Percentiles rank a stretch among this genome's conserved stretches.
Conservation (phyloP, 495 filamentous ascomycete genomes). For the Geoglossum glabrum region DNA sequence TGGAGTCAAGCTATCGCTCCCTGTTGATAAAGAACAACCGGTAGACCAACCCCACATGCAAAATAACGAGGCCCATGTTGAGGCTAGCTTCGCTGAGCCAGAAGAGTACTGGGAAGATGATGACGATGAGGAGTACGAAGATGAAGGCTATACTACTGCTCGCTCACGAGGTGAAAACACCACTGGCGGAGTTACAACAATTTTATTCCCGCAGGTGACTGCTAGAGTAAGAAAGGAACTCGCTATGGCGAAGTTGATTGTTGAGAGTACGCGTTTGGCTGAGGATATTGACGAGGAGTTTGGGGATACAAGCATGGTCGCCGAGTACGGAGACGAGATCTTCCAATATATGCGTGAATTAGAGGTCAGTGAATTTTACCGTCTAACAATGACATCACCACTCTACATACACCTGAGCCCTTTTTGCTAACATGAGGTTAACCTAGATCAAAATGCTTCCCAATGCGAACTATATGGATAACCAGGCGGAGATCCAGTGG, state of each 20-base stretch:
- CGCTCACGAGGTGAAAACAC: constrained; percentile 63
- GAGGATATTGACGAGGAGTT: constrained; percentile 69
- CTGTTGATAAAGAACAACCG: not conserved
- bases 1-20: not conserved
- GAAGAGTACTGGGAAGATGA: constrained; percentile 65
- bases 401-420: not conserved
- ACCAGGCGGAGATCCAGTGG: constrained; percentile 94
- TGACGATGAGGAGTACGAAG: constrained; percentile 58
- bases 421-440: not conserved
- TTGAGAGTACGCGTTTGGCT: constrained; percentile 34
- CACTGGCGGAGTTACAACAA: constrained; percentile 46
- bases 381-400: constrained; percentile 1
- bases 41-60: not conserved
- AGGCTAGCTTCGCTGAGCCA: constrained; percentile 22
- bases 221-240: constrained; percentile 41
- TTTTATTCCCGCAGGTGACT: constrained; percentile 52
- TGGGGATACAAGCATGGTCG: constrained; percentile 95
- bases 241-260: constrained; percentile 42
- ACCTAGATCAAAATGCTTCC: constrained; percentile 61
- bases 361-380: constrained; percentile 43
- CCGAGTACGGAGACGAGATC: constrained; percentile 90
- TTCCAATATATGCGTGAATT: constrained; percentile 75
- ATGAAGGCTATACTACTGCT: constrained; percentile 60
- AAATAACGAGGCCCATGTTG: not conserved
- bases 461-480: constrained; percentile 85